phyloP scores from a whole-genome alignment of 176 grass and related monocot genomes.

The Zoysia japonica region DNA sequence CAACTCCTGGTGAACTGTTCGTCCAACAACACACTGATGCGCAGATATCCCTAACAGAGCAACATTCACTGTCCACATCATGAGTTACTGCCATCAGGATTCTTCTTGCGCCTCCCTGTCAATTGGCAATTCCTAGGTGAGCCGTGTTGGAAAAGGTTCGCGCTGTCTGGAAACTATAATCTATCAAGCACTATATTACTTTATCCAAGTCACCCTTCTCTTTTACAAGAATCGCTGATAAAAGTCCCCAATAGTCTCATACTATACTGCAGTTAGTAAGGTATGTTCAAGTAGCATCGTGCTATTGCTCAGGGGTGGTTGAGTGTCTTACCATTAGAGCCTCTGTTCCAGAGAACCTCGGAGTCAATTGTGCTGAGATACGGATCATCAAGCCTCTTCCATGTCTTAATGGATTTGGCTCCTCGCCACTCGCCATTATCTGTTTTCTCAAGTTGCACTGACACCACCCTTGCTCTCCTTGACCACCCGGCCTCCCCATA shows the following conservation, averaged over 20 bases:
- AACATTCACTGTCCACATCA: not conserved
- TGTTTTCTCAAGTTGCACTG: conserved; percentile 70
- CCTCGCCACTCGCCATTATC: conserved; percentile 61
- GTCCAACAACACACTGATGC: conserved; percentile 1
- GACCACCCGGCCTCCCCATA: conserved; percentile 94
- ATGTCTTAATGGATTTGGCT: conserved; percentile 95
- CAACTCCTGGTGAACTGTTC: not conserved
- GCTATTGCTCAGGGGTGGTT: not conserved
- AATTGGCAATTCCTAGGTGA: conserved; percentile 38
- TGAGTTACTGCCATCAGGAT: conserved; percentile 40
- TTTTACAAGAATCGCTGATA: not conserved
- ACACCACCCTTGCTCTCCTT: conserved; percentile 89
- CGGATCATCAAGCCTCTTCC: conserved; percentile 89
- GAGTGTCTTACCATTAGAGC: conserved; percentile 56
- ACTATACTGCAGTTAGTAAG: not conserved
- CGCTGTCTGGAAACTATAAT: not conserved
- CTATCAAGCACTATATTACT: conserved; percentile 9
- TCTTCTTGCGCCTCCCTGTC: conserved; percentile 59
- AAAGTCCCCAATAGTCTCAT: not conserved
- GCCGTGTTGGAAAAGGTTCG: conserved; percentile 7
- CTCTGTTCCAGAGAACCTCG: conserved; percentile 82
- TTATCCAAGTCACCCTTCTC: not conserved
- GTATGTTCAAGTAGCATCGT: conserved; percentile 13
- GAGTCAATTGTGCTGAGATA: conserved; percentile 79
- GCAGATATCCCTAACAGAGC: not conserved